Evolutionary conservation across 148 eudicot species (phyloP), one percentile per base, ranked within the genome.

Genomic region (Vaccinium corymbosum): DNA sequence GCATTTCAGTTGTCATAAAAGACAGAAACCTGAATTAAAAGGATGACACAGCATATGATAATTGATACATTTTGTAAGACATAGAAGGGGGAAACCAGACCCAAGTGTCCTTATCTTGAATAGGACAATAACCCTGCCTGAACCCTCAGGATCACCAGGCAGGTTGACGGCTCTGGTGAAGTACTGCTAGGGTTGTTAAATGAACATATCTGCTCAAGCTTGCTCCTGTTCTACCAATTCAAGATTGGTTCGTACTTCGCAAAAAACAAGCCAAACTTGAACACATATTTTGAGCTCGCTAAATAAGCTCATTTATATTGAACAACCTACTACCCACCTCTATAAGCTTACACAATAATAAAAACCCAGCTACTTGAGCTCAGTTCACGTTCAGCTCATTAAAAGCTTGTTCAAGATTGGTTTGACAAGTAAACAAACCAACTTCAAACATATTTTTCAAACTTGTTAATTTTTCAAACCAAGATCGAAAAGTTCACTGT

Each of bases 111-210:
- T 81, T 64, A 46, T 14, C 16, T 9, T 32, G 15, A 68, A 81
- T 14, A 51, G 48, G 52, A 48, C 13, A 79, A 78, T 15, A 79
- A 38, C 68, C 68, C 66, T 29, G 80, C 68, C 81, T 78, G 46
- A 78, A 78, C 17, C 79, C 22, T 80, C 72, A 42, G 52, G 61
- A 42, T 38, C 50, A 80, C 53, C 82, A 20, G 52, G 52, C 62
- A 81, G 82, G 70, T 59, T 57, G 51, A 35, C 57, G 4, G 25
- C 59, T 68, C 19, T 29, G 78, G 84, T 29, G n/a, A 52, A 51
- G 57, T 51, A 29, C 50, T 52, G 48, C 74, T 29, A 68, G 73
- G 38, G 73, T 29, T 29, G 73, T 68, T 68, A 27, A 68, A 68
- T 29, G 42, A 13, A 68, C 42, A 68, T 12, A 68, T 12, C 42